Evolutionary conservation across 192 early-diverging fungal genomes (phyloP), one percentile per base, ranked within the genome.

Genomic region (Linderina pennispora): DNA sequence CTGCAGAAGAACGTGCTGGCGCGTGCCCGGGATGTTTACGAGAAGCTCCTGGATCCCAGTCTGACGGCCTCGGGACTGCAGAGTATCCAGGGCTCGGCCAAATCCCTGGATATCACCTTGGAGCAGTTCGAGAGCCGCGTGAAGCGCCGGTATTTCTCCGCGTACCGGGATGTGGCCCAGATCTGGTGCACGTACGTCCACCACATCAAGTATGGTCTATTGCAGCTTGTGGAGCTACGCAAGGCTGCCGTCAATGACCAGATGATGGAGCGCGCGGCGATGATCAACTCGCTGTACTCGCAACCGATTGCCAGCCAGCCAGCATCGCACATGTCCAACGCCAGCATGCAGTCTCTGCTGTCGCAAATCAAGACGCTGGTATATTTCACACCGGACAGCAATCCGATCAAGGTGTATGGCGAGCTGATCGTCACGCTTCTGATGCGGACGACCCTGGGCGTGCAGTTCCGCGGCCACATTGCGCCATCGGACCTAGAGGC

Each of bases 131-230:
- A 62, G 57, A 20, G 13, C 11, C 62, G 69, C 5, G 62, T 62
- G 10, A 31, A 25, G 2, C 11, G 20, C 19, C 58, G 63, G 15
- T 65, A 65, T 50, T 73, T 61, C 45, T 45, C 1, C 1, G 45
- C 58, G 2, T 65, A 54, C 53, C 48, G 69, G 17, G 69, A 73
- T 33, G 47, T 61, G 3, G 69, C 69, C 11, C 69, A 73, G 55
- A 37, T 65, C 11, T 73, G 69, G 69, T 53, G 53, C 23, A 37
- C 40, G 25, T 54, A 45, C 23, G 53, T 33, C 10, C 58, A 56
- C 19, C 49, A 55, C 31, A 24, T 50, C 11, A 32, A 28, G 13
- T 40, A 50, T 20, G 58, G 40, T 2, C 31, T 71, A 45, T 25
- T 31, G 11, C 46, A 44, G 17, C 43, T 71, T 17, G 40, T 43